phyloP scores from a whole-genome alignment of 2,329 filamentous ascomycete genomes.

The Drechslerella coelobrocha region DNA sequence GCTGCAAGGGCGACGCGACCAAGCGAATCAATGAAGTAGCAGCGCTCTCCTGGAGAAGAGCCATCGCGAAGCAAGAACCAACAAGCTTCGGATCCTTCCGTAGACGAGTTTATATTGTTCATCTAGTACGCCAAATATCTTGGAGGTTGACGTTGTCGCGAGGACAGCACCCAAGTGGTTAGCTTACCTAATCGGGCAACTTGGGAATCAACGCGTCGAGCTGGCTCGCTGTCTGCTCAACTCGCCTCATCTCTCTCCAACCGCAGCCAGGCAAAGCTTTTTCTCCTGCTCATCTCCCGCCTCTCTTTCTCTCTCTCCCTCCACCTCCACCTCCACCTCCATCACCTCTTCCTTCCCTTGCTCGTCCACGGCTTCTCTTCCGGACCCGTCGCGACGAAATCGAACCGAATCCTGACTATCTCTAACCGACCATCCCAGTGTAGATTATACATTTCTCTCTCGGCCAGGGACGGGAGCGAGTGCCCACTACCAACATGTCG shows the following conservation, averaged over 20 bases:
- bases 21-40: neutral
- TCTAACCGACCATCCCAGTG: neutral
- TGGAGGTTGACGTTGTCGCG: neutral
- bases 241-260: neutral
- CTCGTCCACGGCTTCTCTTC: neutral
- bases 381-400: neutral
- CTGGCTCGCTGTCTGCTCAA: conserved; percentile 3
- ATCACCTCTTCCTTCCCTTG: conserved; percentile 5
- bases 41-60: conserved; percentile 6
- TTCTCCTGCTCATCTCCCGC: conserved; percentile 4
- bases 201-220: conserved; percentile 3
- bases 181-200: conserved; percentile 10
- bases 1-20: conserved; percentile 23
- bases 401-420: neutral
- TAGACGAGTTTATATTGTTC: no score
- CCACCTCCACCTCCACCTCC: neutral
- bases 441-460: neutral
- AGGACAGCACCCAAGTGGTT: neutral
- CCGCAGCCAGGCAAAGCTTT: neutral
- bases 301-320: conserved; percentile 6
- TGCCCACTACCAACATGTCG: conserved; percentile 61
- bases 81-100: neutral
- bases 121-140: no score
- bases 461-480: conserved; percentile 5
- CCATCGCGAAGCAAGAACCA: no score